Evolutionary conservation across 805 yeast species (phyloP).

Genomic region (Candida silvatica): DNA sequence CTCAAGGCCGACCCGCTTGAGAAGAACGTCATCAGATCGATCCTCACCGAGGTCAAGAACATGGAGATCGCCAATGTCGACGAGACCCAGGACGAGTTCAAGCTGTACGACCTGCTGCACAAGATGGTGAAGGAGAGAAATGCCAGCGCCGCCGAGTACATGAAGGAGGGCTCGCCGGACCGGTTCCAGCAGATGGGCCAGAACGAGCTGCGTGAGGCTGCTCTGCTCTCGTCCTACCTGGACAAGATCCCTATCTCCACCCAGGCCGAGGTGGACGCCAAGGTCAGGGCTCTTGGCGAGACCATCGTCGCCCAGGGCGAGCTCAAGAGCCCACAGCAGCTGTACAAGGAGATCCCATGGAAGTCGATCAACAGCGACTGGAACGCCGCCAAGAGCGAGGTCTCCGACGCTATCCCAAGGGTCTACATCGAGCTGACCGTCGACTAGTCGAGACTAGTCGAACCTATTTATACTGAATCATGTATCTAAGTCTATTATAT

Average conservation of each 20-base stretch:
- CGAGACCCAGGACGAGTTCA: constrained; percentile 22
- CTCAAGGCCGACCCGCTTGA: constrained; percentile 25
- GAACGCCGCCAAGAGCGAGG: constrained; percentile 26
- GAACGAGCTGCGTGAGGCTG: constrained; percentile 30
- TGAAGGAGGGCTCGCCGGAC: constrained; percentile 31
- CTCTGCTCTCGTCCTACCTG: constrained; percentile 26
- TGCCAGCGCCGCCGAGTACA: constrained; percentile 28
- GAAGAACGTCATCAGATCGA: constrained; percentile 31
- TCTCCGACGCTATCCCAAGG: constrained; percentile 20
- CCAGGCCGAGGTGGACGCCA: constrained; percentile 24
- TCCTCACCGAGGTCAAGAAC: constrained; percentile 32
- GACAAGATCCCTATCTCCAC: constrained; percentile 28
- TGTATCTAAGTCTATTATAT: not conserved
- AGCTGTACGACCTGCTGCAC: constrained; percentile 22
- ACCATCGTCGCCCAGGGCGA: constrained; percentile 18
- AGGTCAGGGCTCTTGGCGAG: constrained; percentile 21
- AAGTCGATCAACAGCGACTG: constrained; percentile 24
- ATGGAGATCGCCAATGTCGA: constrained; percentile 24
- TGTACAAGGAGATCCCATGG: constrained; percentile 29
- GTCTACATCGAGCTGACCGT: constrained; percentile 17
- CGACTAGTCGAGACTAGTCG: too few species aligned
- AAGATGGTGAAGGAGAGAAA: constrained; percentile 34
- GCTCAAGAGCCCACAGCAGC: constrained; percentile 15
- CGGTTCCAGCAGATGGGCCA: constrained; percentile 29
- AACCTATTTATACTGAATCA: not conserved